These are phyloP conservation scores for Geum urbanum DNA, from an alignment of 306 rosid genomes.

Conservation along the genomic window DNA sequence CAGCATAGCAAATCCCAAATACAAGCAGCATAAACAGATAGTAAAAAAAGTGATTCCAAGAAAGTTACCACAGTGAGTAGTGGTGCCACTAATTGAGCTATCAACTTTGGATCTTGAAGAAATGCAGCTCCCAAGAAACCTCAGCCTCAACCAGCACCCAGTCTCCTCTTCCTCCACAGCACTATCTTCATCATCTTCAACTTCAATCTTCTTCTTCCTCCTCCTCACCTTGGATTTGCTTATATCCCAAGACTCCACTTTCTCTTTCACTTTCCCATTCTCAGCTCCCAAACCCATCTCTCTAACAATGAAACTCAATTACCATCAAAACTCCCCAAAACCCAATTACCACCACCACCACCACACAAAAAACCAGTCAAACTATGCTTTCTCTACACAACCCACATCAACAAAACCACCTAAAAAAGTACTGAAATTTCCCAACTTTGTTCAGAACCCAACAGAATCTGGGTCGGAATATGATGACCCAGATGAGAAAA, in stretches of 20 bases:
- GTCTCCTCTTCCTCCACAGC: conserved; percentile 44
- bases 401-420: conserved; percentile 25
- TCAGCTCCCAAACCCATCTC: conserved; percentile 70
- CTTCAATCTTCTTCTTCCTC: conserved; percentile 40
- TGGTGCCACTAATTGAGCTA: conserved; percentile 75
- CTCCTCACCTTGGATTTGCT: conserved; percentile 58
- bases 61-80: conserved; percentile 72
- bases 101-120: conserved; percentile 99
- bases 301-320: conserved; percentile 43
- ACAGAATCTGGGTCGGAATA: conserved; percentile 17
- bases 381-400: conserved; percentile 4
- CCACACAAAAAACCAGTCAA: conserved; percentile 21
- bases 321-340: conserved; percentile 41
- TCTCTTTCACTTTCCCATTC: conserved; percentile 74
- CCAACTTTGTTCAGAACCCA: conserved; percentile 26
- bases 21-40: conserved; percentile 16
- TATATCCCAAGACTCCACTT: conserved; percentile 69
- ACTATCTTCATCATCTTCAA: conserved; percentile 20
- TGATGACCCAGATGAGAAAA: conserved; percentile 26
- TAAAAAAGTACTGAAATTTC: conserved; percentile 28
- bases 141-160: conserved; percentile 84
- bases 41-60: conserved; percentile 5
- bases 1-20: conserved; percentile 1
- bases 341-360: conserved; percentile 34
- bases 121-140: conserved; percentile 86